Percentiles rank a stretch among this genome's conserved stretches.
These are phyloP conservation scores for Cyberlindnera galapagoensis DNA, from an alignment of 805 yeast genomes.

Conservation along the genomic window DNA sequence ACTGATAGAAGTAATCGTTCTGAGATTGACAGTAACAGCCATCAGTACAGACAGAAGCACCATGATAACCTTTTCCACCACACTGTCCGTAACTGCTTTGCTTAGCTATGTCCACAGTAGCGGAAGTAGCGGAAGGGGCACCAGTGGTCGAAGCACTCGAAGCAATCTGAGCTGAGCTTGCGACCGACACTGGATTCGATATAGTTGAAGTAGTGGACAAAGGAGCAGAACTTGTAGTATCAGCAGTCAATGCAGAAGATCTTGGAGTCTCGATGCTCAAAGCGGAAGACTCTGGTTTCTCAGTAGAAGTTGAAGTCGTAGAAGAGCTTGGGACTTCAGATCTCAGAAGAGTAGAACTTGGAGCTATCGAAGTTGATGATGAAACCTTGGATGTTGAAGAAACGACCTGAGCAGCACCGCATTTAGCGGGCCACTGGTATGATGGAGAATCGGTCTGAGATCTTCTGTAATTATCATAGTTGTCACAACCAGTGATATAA, in stretches of 20 bases:
- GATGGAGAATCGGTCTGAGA: constrained; percentile 18
- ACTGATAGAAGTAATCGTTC: constrained; percentile 12
- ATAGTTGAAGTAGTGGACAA: no score
- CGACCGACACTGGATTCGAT: no score
- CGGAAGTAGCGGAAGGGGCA: neutral
- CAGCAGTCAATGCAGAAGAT: no score
- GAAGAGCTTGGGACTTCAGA: constrained; percentile 1
- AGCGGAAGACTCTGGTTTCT: no score
- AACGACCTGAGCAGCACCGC: constrained; percentile 8
- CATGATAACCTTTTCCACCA: constrained; percentile 10
- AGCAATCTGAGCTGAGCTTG: no score
- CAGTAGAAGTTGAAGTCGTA: neutral
- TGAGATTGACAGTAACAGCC: constrained; percentile 7
- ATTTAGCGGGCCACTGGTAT: constrained; percentile 20
- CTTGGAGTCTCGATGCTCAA: no score
- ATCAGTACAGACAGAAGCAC: constrained; percentile 7
- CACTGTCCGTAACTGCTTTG: constrained; percentile 10
- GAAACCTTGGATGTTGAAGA: constrained; percentile 1
- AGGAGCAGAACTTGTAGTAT: constrained; percentile 2
- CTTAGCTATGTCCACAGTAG: constrained; percentile 1
- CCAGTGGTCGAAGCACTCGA: constrained; percentile 1
- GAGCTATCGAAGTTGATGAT: constrained; percentile 1
- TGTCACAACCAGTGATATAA: constrained; percentile 18
- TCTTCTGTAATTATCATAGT: constrained; percentile 16
- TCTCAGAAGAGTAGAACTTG: no score